Evolutionary conservation across 2,329 filamentous ascomycete species (phyloP), one percentile per base, ranked within the genome.

Genomic region (Fusarium camptoceras): DNA sequence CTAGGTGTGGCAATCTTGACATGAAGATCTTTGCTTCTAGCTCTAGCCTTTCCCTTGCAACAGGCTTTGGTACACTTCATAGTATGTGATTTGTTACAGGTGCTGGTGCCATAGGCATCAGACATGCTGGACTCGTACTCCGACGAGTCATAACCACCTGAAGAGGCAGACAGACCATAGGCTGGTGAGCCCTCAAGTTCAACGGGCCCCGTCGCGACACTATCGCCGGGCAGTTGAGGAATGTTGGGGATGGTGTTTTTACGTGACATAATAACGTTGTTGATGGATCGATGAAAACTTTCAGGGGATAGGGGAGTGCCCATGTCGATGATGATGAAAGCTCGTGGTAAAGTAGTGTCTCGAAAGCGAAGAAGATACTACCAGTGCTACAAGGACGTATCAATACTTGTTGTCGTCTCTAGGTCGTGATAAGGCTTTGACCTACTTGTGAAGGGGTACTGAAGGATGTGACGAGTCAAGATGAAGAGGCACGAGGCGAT

Each of bases 231-330:
- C 7, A 47, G 49, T 16, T 68, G 49, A 24, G 48, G 34, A 4
- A 37, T 18, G 34, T 37, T 37, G 9, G 34, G 34, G 11, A 37
- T n/a, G 34, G 1, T 10, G 18, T 37, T 37, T n/a, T n/a, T n/a
- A 12, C 34, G 34, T 6, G 18, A 37, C 55, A 69, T 51, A 8
- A 65, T 22, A 10, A 43, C 16, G 7, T 64, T 44, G 25, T 46
- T 42, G 34, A 69, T 39, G 39, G 41, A 54, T n/a, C 46, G 10
- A 20, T 62, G 63, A 8, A 71, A 72, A 41, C 54, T 62, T 5
- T 55, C 22, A 9, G 64, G 55, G 4, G 64, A 57, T 7, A 71
- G 50, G 2, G 53, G 57, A 20, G 27, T 6, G 12, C n/a, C 9
- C 68, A 70, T 70, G 49, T n/a, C n/a, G n/a, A 28, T 9, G 12